These are phyloP conservation scores for Saksenaea oblongispora DNA, from an alignment of 371 early-diverging fungal species.

Conservation along the genomic window DNA sequence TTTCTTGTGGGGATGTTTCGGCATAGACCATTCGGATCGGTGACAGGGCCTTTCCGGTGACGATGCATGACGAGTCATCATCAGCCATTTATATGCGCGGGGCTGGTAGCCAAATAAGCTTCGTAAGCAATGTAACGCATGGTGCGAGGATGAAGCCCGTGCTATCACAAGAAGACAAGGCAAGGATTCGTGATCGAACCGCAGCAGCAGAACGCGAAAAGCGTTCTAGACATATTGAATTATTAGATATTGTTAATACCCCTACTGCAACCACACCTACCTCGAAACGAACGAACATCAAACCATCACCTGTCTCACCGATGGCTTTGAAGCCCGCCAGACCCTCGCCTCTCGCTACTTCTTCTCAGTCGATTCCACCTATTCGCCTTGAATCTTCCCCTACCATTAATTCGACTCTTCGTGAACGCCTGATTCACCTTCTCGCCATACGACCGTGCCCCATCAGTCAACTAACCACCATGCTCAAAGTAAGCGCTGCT, in stretches of 20 bases:
- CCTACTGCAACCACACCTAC: slow-evolving; percentile 1
- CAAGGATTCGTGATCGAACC: slow-evolving; percentile 17
- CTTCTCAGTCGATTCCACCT: slow-evolving; percentile 6
- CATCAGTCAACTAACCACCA: slow-evolving; percentile 23
- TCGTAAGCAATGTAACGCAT: slow-evolving; percentile 18
- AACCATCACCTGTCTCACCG: slow-evolving; percentile 8
- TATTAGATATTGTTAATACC: slow-evolving; percentile 9
- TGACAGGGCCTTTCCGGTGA: slow-evolving; percentile 17
- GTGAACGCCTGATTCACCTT: slow-evolving; percentile 42
- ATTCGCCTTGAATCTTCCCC: slow-evolving; percentile 9
- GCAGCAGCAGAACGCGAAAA: slow-evolving; percentile 25
- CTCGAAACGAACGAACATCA: not conserved
- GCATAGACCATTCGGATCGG: slow-evolving; percentile 20
- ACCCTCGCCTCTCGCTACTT: not conserved
- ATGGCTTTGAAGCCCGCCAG: not conserved
- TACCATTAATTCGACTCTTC: slow-evolving; percentile 15
- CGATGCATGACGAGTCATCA: slow-evolving; percentile 9
- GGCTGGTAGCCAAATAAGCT: slow-evolving; percentile 6
- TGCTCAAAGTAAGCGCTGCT: slow-evolving; percentile 26
- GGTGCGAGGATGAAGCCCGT: slow-evolving; percentile 20
- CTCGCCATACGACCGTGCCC: slow-evolving; percentile 33
- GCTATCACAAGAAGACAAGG: slow-evolving; percentile 24
- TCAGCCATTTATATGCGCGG: slow-evolving; percentile 10
- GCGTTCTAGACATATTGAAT: slow-evolving; percentile 21
- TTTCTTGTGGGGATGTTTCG: not conserved